Percentiles rank a stretch among this genome's conserved stretches.
These are phyloP conservation scores for Alliaria petiolata DNA, from an alignment of 345 rosid genomes.

Conservation along the genomic window DNA sequence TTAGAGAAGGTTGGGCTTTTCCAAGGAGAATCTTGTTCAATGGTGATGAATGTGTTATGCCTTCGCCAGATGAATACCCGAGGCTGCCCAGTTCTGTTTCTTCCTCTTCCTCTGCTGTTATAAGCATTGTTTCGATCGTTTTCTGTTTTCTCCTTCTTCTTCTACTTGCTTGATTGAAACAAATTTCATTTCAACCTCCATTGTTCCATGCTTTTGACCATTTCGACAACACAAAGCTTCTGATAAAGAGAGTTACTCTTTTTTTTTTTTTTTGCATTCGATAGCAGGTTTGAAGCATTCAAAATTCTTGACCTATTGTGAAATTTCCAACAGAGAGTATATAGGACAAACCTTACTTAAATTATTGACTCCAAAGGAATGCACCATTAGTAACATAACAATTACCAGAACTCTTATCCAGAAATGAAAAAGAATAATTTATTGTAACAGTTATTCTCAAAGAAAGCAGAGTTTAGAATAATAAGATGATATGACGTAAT, in stretches of 20 bases:
- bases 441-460: too few species aligned
- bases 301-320: neutral
- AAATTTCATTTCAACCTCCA: neutral
- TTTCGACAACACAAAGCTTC: neutral
- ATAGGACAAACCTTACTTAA: neutral
- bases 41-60: slow-evolving; percentile 95
- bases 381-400: neutral
- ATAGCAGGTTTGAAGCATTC: neutral
- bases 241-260: neutral
- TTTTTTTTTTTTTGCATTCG: neutral
- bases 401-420: too few species aligned
- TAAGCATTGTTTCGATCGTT: slow-evolving; percentile 1
- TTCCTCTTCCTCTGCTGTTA: neutral
- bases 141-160: slow-evolving; percentile 19
- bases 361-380: neutral
- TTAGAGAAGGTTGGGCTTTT: slow-evolving; percentile 80
- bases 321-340: neutral
- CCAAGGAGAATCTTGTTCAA: slow-evolving; percentile 73
- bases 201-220: neutral
- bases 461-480: neutral
- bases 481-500: neutral
- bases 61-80: slow-evolving; percentile 70
- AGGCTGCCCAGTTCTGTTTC: slow-evolving; percentile 46
- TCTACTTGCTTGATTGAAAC: slow-evolving; percentile 13
- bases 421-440: too few species aligned